Evolutionary conservation across 805 yeast species (phyloP), one percentile per base, ranked within the genome.

Genomic region (Pichia kluyveri): DNA sequence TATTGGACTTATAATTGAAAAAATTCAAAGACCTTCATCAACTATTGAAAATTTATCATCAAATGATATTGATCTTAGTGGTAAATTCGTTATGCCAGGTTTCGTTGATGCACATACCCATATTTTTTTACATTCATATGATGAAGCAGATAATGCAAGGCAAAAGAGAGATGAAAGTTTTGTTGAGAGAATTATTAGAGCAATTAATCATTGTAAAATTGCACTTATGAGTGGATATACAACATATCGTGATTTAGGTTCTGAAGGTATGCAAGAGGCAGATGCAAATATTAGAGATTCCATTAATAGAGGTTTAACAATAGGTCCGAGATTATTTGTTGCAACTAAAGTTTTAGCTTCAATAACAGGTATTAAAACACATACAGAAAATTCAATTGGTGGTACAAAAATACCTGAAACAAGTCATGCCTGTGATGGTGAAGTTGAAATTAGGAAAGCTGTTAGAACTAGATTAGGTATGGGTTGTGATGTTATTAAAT

Each of bases 101-200:
- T 53, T 59, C 44, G 64, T 60, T n/a, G 64, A 60, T 44, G 57
- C 64, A 2, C 64, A 60, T 43, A 58, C 64, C 0, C 64, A 60
- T 38, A 59, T 60, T n/a, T 60, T 60, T 38, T 44, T 60, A 17
- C 64, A 60, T 31, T 57, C 62, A 2, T 60, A 60, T 42, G 61
- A 57, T 39, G 64, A 60, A 43, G 56, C 54, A 19, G 59, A 57
- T 40, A 56, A 55, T 40, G 56, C 59, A 12, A 54, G 52, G 31
- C 64, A 60, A 42, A 59, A 56, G 40, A 42, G 62, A 30, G 62
- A 59, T 41, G 64, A 60, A 44, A 54, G 59, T 40, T 51, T 55
- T 50, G 62, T 57, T 11, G 64, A 60, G 42, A 42, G 64, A 31
- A 43, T 60, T n/a, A 43, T 60, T 9, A 43, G 64, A 32, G 57